Evolutionary conservation across 225 moss, liverwort and hornwort genomes (phyloP).

Genomic region (Straminergon stramineum): DNA sequence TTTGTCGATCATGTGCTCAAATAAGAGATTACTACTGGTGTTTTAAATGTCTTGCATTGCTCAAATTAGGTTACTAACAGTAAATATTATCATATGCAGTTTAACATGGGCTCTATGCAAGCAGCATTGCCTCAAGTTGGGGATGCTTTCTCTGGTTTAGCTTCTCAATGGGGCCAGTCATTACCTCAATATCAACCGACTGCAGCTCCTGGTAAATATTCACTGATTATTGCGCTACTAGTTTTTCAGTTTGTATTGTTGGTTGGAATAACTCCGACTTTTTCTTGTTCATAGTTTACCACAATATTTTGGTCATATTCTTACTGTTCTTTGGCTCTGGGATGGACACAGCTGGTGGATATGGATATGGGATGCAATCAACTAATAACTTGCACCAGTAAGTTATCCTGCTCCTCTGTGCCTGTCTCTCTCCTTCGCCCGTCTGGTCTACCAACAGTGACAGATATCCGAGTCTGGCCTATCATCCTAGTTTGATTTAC

Average conservation of each 20-base stretch:
- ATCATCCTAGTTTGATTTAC: neutral
- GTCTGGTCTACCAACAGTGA: neutral
- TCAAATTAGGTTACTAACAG: neutral
- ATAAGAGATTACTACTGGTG: neutral
- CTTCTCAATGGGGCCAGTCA: slow-evolving; percentile 31
- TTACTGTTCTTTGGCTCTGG: neutral
- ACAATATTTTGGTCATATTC: neutral
- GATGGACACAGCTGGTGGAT: slow-evolving; percentile 3
- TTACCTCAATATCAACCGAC: slow-evolving; percentile 21
- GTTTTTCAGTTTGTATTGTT: neutral
- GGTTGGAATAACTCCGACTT: neutral
- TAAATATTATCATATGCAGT: slow-evolving; percentile 9
- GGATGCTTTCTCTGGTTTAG: slow-evolving; percentile 13
- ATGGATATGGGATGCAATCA: slow-evolving; percentile 33
- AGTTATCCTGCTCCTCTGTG: neutral
- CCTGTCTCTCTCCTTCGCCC: neutral
- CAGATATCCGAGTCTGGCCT: neutral
- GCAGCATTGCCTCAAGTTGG: slow-evolving; percentile 34
- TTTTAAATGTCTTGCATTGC: neutral
- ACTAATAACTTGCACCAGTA: slow-evolving; percentile 22
- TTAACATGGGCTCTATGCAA: slow-evolving; percentile 40
- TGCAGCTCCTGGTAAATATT: slow-evolving; percentile 10
- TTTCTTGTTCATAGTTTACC: neutral
- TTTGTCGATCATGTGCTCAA: neutral
- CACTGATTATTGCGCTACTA: neutral